Evolutionary conservation across 2,329 filamentous ascomycete genomes (phyloP), one percentile per base, ranked within the genome.

Genomic region (Ceratocystis cubensis): DNA sequence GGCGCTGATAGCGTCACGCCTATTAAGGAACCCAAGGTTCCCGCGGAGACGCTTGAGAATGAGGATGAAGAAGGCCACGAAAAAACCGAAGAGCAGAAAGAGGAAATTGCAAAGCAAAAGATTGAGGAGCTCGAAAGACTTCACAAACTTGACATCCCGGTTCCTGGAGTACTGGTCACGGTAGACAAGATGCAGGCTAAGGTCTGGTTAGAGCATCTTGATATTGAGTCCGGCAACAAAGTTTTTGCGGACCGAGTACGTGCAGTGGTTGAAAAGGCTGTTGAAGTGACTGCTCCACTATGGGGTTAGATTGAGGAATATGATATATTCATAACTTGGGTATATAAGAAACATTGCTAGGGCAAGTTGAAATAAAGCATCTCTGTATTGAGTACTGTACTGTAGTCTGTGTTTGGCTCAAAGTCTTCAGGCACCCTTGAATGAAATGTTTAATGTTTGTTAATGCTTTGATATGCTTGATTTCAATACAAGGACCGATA

Each of bases 171-270:
- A 17, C 84, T 88, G 69, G 91, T 99, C 75, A 86, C 83, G 72
- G 88, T 96, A 3, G 93, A 97, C 72, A 94, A 90, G 77, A 87
- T 91, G 76, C 81, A 88, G 65, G 94, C 93, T 5, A 88, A 85
- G 69, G 87, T 99, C 5, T 97, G 93, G 92, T 78, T 99, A 48
- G 94, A 97, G 79, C 85, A 89, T 71, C 76, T 97, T 57, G 91
- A 96, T 71, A 89, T 99, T 3, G 94, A 97, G 76, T 95, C 91
- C 74, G 78, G 78, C 65, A 91, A 91, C 70, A 84, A 85, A 69
- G 84, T 90, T 20, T 83, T 96, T 72, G 86, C 86, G 61, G 93
- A 96, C 75, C 82, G 94, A 67, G 89, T 99, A 4, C 83, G 88
- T 71, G 91, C 90, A 0, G 91, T 99, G 7, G 89, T 96, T 10